Evolutionary conservation across 1,284 basidiomycete species (phyloP).

Genomic region (Cryptococcus hybrid): DNA sequence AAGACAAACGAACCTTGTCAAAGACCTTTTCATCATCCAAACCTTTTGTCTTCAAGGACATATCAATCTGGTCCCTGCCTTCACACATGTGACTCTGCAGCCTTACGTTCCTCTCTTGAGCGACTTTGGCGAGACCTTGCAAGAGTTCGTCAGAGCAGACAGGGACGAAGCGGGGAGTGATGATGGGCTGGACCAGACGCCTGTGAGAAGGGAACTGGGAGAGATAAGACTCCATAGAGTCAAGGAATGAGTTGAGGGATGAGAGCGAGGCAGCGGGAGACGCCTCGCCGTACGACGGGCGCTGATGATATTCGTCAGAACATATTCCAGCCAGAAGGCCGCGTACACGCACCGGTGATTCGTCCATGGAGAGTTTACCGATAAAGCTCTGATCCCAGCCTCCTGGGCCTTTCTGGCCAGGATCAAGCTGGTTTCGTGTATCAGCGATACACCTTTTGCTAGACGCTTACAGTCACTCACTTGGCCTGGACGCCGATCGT

Average conservation of each 20-base stretch:
- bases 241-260: conserved; percentile 60
- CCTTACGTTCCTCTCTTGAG: conserved; percentile 53
- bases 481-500: conserved; percentile 76
- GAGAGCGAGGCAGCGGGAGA: conserved; percentile 56
- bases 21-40: conserved; percentile 71
- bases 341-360: conserved; percentile 51
- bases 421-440: conserved; percentile 57
- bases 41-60: conserved; percentile 62
- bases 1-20: conserved; percentile 55
- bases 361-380: conserved; percentile 83
- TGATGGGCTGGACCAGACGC: conserved; percentile 67
- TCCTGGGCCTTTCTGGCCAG: conserved; percentile 68
- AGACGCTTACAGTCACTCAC: conserved; percentile 50
- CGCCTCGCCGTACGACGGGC: conserved; percentile 66
- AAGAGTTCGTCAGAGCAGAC: conserved; percentile 70
- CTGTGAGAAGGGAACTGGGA: conserved; percentile 52
- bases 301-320: conserved; percentile 31
- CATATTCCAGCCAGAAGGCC: not conserved
- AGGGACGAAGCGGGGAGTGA: conserved; percentile 79
- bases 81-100: conserved; percentile 78
- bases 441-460: not conserved
- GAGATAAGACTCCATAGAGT: conserved; percentile 54
- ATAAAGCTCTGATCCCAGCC: conserved; percentile 70
- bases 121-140: conserved; percentile 58
- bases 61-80: conserved; percentile 67